Evolutionary conservation across 2,329 filamentous ascomycete species (phyloP), one percentile per base, ranked within the genome.

Genomic region (Trichophyton benhamiae): DNA sequence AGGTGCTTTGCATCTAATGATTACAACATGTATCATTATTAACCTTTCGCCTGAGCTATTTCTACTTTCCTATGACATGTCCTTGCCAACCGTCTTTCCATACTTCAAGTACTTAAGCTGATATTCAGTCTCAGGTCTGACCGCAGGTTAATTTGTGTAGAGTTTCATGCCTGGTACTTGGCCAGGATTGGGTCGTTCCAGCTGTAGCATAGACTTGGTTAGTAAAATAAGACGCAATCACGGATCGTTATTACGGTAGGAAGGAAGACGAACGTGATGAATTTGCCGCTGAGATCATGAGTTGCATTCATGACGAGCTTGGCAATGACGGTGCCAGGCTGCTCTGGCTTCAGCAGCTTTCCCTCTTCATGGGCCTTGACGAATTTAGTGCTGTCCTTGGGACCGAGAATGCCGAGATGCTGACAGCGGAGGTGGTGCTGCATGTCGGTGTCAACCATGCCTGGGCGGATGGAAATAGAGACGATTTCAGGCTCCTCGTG

Each of bases 361-460:
- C 91, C 91, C 4, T 82, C 80, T 65, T 84, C 81, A 70, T 91
- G 87, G 15, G 88, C 80, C 0, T 82, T 78, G 11, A 83, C 78
- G 68, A 97, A 97, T 67, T 82, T 85, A 17, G 77, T 73, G 25
- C 78, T 78, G 66, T 86, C 81, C 59, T 79, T 78, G 20, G 75
- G 74, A 7, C 63, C 63, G 30, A 66, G 60, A 7, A 62, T 60
- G 65, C 83, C 81, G 81, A 89, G 83, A 15, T 74, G 75, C 30
- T 76, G 78, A 55, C 91, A 85, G 58, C 94, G 80, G 62, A 99
- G 82, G 62, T 87, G 82, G n/a, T 80, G 80, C 72, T 96, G 91
- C 91, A 96, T 96, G 59, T 87, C 87, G 0, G 91, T 96, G 70
- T 96, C 88, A 6, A 95, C 87, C 53, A 88, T 84, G 1, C 91